Evolutionary conservation across 805 yeast species (phyloP), one percentile per base, ranked within the genome.

Genomic region (Metschnikowia corniflorae): DNA sequence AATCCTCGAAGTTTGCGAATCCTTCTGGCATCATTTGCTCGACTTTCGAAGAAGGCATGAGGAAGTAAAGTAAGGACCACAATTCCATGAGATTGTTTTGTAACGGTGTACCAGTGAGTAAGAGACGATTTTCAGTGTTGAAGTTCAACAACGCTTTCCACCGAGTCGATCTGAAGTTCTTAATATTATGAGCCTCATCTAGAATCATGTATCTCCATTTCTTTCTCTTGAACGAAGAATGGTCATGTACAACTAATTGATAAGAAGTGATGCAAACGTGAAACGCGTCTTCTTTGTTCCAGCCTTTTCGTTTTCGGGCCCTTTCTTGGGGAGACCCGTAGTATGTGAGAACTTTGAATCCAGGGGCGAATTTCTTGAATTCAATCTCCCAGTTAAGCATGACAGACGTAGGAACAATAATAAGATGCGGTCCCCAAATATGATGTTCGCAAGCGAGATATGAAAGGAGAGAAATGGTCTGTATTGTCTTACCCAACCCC

Each of bases 371-470:
- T 51, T 95, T 78, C 54, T 94, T 93, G 64, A 93, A 89, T 55
- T 93, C 99, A 97, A 94, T 91, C 59, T 93, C 99, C 99, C 99
- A 93, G 55, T 93, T 93, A 36, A 93, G 75, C 80, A 93, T 80
- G 6, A 93, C 99, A 12, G 96, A 86, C 0, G 99, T 93, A 4
- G 99, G 99, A 4, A 93, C 99, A 42, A 93, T 81, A 62, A 93
- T 89, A 37, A 93, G 67, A 66, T 93, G 99, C 0, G 98, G 99
- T 0, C 98, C 98, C 99, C 99, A 93, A 13, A 82, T 77, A 41
- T 86, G 84, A 53, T 89, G 89, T 51, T 83, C 95, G 51, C 96
- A 87, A 0, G 99, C 98, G 35, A 93, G 66, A 57, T 89, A 89
- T 0, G 94, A 72, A 14, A 93, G 63, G 27, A 93, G 62, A 0